Conservation (phyloP, 306 rosid genomes). For the Styphnolobium japonicum region DNA sequence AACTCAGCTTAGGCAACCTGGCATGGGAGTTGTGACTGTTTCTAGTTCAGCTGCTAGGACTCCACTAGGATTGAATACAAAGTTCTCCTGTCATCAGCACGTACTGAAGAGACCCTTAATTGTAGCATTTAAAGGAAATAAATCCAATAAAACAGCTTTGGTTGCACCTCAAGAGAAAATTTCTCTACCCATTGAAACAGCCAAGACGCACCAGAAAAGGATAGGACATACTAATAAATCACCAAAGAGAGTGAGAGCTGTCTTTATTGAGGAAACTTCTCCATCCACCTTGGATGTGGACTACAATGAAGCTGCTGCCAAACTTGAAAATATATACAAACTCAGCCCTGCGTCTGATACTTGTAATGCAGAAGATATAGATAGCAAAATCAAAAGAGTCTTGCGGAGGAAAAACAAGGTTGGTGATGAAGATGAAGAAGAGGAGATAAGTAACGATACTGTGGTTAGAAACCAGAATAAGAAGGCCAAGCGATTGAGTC, state of each 20-base stretch:
- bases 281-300: constrained; percentile 67
- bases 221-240: constrained; percentile 38
- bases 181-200: constrained; percentile 47
- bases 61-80: constrained; percentile 45
- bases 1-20: constrained; percentile 31
- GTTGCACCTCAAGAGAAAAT: constrained; percentile 48
- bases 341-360: constrained; percentile 55
- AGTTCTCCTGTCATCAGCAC: constrained; percentile 31
- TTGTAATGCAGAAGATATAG: constrained; percentile 40
- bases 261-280: constrained; percentile 46
- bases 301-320: constrained; percentile 93
- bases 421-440: constrained; percentile 34
- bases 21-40: constrained; percentile 74
- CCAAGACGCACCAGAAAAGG: constrained; percentile 39
- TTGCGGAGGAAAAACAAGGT: constrained; percentile 51
- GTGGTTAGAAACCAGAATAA: constrained; percentile 49
- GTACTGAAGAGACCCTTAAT: constrained; percentile 40
- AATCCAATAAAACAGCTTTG: constrained; percentile 38
- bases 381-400: constrained; percentile 41
- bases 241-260: constrained; percentile 50
- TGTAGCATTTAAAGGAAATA: constrained; percentile 56
- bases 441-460: constrained; percentile 32
- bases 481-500: constrained; percentile 67
- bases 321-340: constrained; percentile 81
- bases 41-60: constrained; percentile 63